These are phyloP conservation scores for Schrenkiella parvula DNA, from an alignment of 345 rosid genomes.

Conservation along the genomic window DNA sequence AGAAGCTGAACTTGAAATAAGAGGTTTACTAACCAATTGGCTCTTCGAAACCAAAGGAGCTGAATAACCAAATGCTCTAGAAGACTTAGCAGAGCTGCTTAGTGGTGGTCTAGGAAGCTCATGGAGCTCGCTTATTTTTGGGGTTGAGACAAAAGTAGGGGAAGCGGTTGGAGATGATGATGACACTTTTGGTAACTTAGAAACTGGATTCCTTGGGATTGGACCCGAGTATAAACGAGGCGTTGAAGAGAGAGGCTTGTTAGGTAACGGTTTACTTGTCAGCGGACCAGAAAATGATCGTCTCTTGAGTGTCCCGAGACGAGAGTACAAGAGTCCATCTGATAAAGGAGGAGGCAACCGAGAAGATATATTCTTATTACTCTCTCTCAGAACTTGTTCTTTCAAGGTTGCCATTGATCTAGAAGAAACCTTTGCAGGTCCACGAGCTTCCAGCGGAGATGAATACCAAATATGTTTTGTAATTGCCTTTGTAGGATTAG, in stretches of 20 bases:
- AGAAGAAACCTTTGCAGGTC: constrained; percentile 40
- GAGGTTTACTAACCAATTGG: constrained; percentile 41
- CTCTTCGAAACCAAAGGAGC: constrained; percentile 68
- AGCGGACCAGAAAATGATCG: constrained; percentile 81
- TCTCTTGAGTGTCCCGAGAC: constrained; percentile 54
- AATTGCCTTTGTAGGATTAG: constrained; percentile 38
- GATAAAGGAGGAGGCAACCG: constrained; percentile 55
- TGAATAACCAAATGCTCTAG: constrained; percentile 60
- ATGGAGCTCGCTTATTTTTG: constrained; percentile 92
- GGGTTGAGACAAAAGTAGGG: constrained; percentile 71
- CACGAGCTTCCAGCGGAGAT: constrained; percentile 64
- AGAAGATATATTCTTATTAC: constrained; percentile 44
- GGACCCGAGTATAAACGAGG: constrained; percentile 70
- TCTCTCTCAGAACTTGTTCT: constrained; percentile 52
- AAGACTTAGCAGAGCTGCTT: constrained; percentile 37
- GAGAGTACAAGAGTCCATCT: constrained; percentile 50
- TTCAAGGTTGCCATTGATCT: constrained; percentile 32
- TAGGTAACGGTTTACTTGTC: constrained; percentile 46
- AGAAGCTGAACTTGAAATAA: constrained; percentile 42
- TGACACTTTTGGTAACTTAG: constrained; percentile 46
- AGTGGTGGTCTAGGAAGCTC: constrained; percentile 99
- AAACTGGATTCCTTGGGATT: constrained; percentile 47
- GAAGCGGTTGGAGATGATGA: constrained; percentile 54
- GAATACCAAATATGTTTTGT: constrained; percentile 58
- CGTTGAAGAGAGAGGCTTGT: constrained; percentile 39